Base-by-base conservation (phyloP, 2,329 filamentous ascomycete genomes). In the Diaporthe citriasiana region DNA sequence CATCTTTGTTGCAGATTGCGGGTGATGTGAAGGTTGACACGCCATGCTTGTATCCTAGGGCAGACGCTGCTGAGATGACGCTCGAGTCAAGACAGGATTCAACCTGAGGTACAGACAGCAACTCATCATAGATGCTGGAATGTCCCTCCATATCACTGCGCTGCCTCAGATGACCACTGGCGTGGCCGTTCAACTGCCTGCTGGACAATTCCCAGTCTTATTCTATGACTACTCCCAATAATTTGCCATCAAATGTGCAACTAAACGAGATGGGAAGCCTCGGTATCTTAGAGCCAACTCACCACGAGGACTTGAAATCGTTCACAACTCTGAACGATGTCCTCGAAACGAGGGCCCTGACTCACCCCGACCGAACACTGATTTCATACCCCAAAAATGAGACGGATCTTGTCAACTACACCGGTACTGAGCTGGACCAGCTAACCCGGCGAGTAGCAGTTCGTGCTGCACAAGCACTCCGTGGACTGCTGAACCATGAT, bases 351-450 rank as follows among this genome's bases (percentile, higher is more conserved):
- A 71, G 69, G 47, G 69, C 56, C 12, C 22, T 35, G 30, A 71
- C 69, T 0, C 69, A 71, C n/a, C 2, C 30, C 10, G 25, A 71
- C 15, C 30, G 30, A 60, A 25, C 42, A 40, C 69, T 71, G 19
- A 27, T 71, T 19, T 71, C 69, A 1, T 71, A 71, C 25, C 69
- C 69, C 17, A 50, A 19, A 7, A 47, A 53, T 71, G 69, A 71
- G 69, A 71, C 69, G 13, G 56, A 71, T n/a, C 19, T 71, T 33
- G 40, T 60, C 33, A n/a, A 71, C 56, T 71, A 71, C 30, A 71
- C 69, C 22, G 69, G 69, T 30, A 17, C 27, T 30, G 55, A 71
- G 13, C 69, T 71, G 35, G 56, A 71, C 17, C 69, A 35, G 4
- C 53, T 71, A 38, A 71, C 69, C 30, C 69, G 40, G 30, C 42